These are phyloP conservation scores for Dendrostoma leiphaemia DNA, from an alignment of 2,329 filamentous ascomycete genomes.

Conservation along the genomic window DNA sequence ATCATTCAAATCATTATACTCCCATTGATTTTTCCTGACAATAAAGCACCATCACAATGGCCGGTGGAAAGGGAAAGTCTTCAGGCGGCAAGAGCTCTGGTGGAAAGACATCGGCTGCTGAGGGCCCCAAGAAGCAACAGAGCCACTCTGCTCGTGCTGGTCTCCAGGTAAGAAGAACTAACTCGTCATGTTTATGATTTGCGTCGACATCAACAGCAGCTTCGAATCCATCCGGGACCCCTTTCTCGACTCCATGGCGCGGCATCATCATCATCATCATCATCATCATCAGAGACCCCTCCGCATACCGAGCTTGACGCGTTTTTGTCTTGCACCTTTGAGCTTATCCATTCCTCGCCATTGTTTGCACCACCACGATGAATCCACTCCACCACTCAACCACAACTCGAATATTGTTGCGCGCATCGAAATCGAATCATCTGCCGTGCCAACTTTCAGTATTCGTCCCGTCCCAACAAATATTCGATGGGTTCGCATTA, in stretches of 20 bases:
- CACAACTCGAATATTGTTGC: too few relatives aligned
- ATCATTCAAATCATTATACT: not conserved
- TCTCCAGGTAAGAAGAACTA: slow-evolving; percentile 73
- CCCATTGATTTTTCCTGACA: not conserved
- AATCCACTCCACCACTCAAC: not conserved
- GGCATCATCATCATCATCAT: too few relatives aligned
- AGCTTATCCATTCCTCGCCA: not conserved
- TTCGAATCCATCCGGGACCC: slow-evolving; percentile 16
- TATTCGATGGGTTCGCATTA: not conserved
- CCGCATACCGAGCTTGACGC: slow-evolving; percentile 16
- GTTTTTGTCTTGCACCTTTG: not conserved
- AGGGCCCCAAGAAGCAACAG: slow-evolving; percentile 79
- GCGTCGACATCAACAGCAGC: not conserved
- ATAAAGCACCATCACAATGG: slow-evolving; percentile 42
- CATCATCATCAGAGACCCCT: too few relatives aligned
- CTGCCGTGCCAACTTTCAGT: not conserved
- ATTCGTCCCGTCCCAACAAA: not conserved
- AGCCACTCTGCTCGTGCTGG: slow-evolving; percentile 95
- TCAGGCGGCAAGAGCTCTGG: slow-evolving; percentile 85
- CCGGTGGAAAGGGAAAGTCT: slow-evolving; percentile 93
- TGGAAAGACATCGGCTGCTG: slow-evolving; percentile 67
- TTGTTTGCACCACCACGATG: not conserved
- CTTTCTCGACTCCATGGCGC: slow-evolving; percentile 5
- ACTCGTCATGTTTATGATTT: not conserved
- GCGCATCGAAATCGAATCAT: not conserved